phyloP scores from a whole-genome alignment of 352 stramenopile genomes.

The Nothophytophthora sp. region DNA sequence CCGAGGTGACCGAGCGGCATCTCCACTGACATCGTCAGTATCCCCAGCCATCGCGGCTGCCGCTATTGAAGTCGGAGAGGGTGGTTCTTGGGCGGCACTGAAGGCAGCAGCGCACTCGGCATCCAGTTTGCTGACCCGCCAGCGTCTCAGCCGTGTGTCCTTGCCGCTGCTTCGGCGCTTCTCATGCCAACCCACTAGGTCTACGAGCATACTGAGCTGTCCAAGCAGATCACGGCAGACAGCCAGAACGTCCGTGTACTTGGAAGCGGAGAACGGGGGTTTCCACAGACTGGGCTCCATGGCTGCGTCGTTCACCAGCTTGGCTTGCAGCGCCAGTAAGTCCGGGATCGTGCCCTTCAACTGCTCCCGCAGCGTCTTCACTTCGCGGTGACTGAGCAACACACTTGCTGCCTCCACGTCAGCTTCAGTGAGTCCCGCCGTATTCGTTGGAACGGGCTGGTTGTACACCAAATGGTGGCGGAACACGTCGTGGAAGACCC shows the following conservation, averaged over 20 bases:
- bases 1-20: slow-evolving; percentile 5
- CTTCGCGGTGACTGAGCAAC: slow-evolving; percentile 25
- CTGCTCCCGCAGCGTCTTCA: slow-evolving; percentile 43
- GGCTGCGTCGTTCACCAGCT: slow-evolving; percentile 44
- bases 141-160: slow-evolving; percentile 27
- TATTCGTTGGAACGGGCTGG: slow-evolving; percentile 1
- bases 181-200: slow-evolving; percentile 69
- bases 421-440: slow-evolving; percentile 16
- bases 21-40: not conserved
- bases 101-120: slow-evolving; percentile 33
- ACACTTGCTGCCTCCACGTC: slow-evolving; percentile 30
- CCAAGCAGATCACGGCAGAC: slow-evolving; percentile 53
- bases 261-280: slow-evolving; percentile 47
- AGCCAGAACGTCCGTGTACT: slow-evolving; percentile 53
- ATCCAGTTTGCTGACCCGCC: slow-evolving; percentile 34
- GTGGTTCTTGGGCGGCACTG: slow-evolving; percentile 29
- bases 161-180: slow-evolving; percentile 28
- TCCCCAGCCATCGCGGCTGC: slow-evolving; percentile 17
- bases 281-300: slow-evolving; percentile 66
- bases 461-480: slow-evolving; percentile 59
- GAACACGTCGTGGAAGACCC: slow-evolving; percentile 53
- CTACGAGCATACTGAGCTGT: slow-evolving; percentile 58
- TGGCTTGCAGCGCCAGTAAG: slow-evolving; percentile 46
- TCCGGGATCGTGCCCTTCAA: slow-evolving; percentile 38
- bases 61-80: slow-evolving; percentile 16